Percentiles rank a stretch among this genome's conserved stretches.
phyloP scores from a whole-genome alignment of 2,329 filamentous ascomycete species.

The Chaetomiaceae sp. region DNA sequence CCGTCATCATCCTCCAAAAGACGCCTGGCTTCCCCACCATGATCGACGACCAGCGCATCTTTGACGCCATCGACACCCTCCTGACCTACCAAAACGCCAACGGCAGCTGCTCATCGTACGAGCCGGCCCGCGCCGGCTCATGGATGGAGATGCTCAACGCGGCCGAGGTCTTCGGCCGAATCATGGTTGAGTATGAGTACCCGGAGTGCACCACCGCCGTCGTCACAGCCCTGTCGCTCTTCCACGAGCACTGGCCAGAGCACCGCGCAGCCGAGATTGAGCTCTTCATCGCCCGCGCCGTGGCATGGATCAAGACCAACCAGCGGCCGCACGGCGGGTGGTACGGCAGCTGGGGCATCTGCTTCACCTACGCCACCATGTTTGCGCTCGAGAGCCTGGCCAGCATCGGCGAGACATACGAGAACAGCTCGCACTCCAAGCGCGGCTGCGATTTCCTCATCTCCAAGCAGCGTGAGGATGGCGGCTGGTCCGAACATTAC shows the following conservation, averaged over 20 bases:
- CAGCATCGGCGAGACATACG: constrained; percentile 76
- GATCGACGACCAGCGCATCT: constrained; percentile 71
- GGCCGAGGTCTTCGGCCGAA: constrained; percentile 90
- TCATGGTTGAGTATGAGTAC: constrained; percentile 99
- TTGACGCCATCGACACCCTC: constrained; percentile 85
- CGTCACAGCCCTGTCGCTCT: constrained; percentile 80
- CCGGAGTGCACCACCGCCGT: constrained; percentile 96
- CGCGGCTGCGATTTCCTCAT: constrained; percentile 83
- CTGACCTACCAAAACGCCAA: constrained; percentile 85
- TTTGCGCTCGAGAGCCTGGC: constrained; percentile 87
- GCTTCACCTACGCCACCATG: constrained; percentile 96
- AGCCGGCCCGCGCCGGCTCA: constrained; percentile 72
- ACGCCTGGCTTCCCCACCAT: constrained; percentile 69
- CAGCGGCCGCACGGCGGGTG: constrained; percentile 84
- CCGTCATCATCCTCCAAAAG: constrained; percentile 75
- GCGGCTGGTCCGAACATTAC: constrained; percentile 97
- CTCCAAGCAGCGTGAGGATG: constrained; percentile 78
- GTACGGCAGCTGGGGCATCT: constrained; percentile 98
- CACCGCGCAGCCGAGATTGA: constrained; percentile 76
- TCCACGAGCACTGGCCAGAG: constrained; percentile 73
- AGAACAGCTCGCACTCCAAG: constrained; percentile 64
- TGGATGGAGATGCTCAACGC: constrained; percentile 84
- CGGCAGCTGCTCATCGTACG: constrained; percentile 88
- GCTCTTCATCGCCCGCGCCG: constrained; percentile 65
- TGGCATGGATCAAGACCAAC: constrained; percentile 75